phyloP scores from a whole-genome alignment of 306 rosid genomes.

The Comarum palustre region DNA sequence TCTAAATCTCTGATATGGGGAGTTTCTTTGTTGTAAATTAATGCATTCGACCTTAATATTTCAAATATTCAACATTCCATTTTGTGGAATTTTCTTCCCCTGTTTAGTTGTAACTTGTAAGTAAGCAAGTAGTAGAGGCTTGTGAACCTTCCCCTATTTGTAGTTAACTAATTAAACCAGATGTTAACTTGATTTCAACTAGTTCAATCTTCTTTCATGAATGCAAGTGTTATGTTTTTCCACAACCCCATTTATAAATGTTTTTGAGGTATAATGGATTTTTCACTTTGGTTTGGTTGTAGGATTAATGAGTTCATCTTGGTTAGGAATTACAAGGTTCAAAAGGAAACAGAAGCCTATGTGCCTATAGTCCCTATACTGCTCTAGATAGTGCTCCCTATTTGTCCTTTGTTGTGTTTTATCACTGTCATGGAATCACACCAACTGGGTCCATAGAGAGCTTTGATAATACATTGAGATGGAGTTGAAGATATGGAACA shows the following conservation, averaged over 20 bases:
- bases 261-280: background rate
- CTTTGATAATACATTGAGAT: background rate
- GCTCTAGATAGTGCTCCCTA: background rate
- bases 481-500: background rate
- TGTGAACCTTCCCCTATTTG: slow-evolving; percentile 33
- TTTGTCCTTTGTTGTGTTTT: background rate
- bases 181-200: background rate
- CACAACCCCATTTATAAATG: background rate
- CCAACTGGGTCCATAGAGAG: background rate
- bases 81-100: slow-evolving; percentile 41
- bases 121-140: slow-evolving; percentile 36
- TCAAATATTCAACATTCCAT: slow-evolving; percentile 42
- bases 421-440: background rate
- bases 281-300: background rate
- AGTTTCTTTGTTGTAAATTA: slow-evolving; percentile 49
- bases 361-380: background rate
- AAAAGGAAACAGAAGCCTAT: background rate
- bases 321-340: background rate
- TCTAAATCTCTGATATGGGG: slow-evolving; percentile 32
- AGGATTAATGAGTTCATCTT: background rate
- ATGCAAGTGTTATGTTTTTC: background rate
- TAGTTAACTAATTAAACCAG: slow-evolving; percentile 29
- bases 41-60: slow-evolving; percentile 49
- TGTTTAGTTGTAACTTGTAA: slow-evolving; percentile 52
- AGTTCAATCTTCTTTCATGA: background rate